Base-by-base conservation (phyloP, 2,329 filamentous ascomycete species). In the Ciborinia camelliae region DNA sequence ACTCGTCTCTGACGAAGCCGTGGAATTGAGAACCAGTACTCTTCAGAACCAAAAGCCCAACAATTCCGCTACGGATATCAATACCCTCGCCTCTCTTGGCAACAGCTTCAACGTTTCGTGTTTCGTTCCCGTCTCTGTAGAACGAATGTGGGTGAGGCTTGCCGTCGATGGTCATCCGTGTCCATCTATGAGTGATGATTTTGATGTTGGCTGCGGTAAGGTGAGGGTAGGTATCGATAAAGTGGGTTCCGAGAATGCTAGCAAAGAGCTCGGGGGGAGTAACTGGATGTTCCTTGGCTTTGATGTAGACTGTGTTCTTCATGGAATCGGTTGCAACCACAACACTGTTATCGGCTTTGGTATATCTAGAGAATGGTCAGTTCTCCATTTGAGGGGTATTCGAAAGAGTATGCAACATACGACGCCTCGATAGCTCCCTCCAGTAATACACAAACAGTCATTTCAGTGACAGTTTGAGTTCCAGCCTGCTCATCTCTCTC, bases 321-420 rank as follows among this genome's bases (percentile, higher is more conserved):
- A 98, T 96, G 32, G 92, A 94, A 79, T 99, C 95, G 67, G 95
- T 99, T 69, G 95, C 92, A 67, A 99, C 94, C 66, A 99, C 87
- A 70, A 96, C 91, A 73, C 89, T 90, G 84, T 99, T 99, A 81
- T 99, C 93, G 72, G 92, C 94, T 75, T 85, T 79, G 68, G 94
- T 99, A 84, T 97, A 99, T 69, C 91, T 96, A 68, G 74, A 41
- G 30, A 20, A 35, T 62, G 23, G 28, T 62, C 39, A 63, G 41
- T 43, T 54, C 5, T 35, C 8, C 23, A 47, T 35, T 59, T 26
- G 41, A 48, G 30, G 15, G 39, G 18, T 6, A n/a, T 62, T 15
- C 20, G 45, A 47, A 6, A 6, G 20, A 41, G 45, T 65, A 66
- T 26, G n/a, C 14, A 43, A 75, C 86, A 76, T 81, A 91, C 87